Percentiles rank a stretch among this genome's conserved stretches.
phyloP scores from a whole-genome alignment of 345 rosid species.

The Cardamine occulta region DNA sequence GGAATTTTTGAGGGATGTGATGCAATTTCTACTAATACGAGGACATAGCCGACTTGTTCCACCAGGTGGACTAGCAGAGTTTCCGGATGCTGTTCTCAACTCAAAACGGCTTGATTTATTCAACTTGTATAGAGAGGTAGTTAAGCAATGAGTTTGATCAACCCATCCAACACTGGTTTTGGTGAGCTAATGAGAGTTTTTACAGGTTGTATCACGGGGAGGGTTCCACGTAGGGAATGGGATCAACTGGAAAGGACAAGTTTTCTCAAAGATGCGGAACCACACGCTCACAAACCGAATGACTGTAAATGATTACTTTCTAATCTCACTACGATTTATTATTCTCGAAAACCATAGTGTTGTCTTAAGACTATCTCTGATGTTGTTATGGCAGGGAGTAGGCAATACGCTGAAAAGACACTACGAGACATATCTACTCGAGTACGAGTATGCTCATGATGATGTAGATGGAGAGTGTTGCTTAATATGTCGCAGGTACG shows the following conservation, averaged over 20 bases:
- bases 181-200: conserved; percentile 25
- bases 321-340: neutral
- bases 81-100: conserved; percentile 96
- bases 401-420: conserved; percentile 95
- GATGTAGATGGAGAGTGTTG: conserved; percentile 99
- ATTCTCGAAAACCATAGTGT: neutral
- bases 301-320: conserved; percentile 65
- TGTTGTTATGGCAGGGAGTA: conserved; percentile 66
- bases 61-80: conserved; percentile 89
- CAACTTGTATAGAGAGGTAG: conserved; percentile 96
- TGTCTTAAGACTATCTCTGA: neutral
- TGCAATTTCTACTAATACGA: conserved; percentile 91
- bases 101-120: conserved; percentile 96
- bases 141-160: conserved; percentile 8
- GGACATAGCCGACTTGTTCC: conserved; percentile 98
- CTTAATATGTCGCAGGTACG: conserved; percentile 89
- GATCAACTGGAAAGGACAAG: conserved; percentile 99
- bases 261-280: conserved; percentile 99
- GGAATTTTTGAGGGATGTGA: conserved; percentile 94
- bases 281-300: conserved; percentile 95
- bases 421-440: conserved; percentile 93
- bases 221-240: conserved; percentile 99
- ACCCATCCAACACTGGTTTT: conserved; percentile 17
- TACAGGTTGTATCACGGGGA: conserved; percentile 97
- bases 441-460: conserved; percentile 96